Conservation (phyloP, 2,329 filamentous ascomycete genomes). For the Aspergillus flavus region DNA sequence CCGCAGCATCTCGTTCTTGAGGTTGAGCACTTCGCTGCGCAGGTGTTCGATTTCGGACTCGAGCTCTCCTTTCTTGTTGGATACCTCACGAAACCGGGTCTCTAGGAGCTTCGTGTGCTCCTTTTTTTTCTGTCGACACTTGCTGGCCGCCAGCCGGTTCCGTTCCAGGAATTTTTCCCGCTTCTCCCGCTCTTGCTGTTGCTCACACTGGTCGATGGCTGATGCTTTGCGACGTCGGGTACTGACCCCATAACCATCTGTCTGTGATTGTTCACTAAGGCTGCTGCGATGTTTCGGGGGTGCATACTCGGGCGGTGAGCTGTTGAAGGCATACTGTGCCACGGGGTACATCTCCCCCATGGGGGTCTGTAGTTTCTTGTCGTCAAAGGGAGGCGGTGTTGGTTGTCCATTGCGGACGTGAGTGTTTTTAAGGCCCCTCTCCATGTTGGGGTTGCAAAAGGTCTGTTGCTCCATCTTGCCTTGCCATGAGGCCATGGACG, state of each 20-base stretch:
- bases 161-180: conserved; percentile 59
- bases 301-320: background rate
- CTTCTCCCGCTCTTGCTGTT: conserved; percentile 37
- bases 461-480: background rate
- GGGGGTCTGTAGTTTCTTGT: conserved; percentile 20
- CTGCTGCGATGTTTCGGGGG: background rate
- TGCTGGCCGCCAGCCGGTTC: conserved; percentile 61
- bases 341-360: background rate
- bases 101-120: conserved; percentile 58
- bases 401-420: conserved; percentile 44
- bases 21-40: conserved; percentile 39
- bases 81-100: conserved; percentile 35
- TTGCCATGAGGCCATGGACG: background rate
- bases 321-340: background rate
- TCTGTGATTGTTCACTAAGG: background rate
- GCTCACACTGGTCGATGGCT: background rate
- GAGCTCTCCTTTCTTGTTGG: conserved; percentile 36
- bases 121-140: conserved; percentile 66
- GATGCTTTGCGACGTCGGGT: background rate
- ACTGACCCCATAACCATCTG: too few relatives aligned
- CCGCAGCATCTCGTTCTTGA: conserved; percentile 45
- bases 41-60: conserved; percentile 36
- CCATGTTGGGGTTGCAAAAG: background rate
- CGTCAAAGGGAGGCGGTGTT: conserved; percentile 39
- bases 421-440: conserved; percentile 28